Percentiles rank a stretch among this genome's conserved stretches.
Conservation (phyloP, 768 basidiomycete species). For the Tricholoma flavovirens region DNA sequence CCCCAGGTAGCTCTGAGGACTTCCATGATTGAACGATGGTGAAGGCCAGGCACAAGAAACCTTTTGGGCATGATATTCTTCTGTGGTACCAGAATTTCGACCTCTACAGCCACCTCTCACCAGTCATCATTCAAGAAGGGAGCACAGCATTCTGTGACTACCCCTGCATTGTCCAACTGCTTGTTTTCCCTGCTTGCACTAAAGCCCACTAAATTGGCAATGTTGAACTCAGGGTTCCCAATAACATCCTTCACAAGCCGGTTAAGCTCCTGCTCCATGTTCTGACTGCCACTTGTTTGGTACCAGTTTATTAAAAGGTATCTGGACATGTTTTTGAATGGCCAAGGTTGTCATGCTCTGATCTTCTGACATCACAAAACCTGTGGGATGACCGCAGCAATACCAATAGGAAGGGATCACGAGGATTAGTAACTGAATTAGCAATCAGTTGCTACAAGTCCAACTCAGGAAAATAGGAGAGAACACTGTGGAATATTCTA, state of each 20-base stretch:
- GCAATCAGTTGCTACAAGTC: too few relatives aligned
- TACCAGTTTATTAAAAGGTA: neutral
- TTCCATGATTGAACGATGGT: constrained; percentile 6
- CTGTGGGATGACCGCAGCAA: too few relatives aligned
- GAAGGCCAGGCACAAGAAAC: too few relatives aligned
- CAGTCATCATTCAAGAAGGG: neutral
- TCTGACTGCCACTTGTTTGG: neutral
- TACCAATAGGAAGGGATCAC: too few relatives aligned
- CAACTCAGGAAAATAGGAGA: too few relatives aligned
- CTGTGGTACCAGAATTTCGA: constrained; percentile 16
- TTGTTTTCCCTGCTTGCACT: constrained; percentile 15
- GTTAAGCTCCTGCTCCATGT: constrained; percentile 2
- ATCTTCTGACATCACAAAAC: too few relatives aligned
- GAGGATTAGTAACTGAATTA: too few relatives aligned
- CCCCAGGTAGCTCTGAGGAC: constrained; percentile 18
- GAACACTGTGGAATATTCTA: too few relatives aligned
- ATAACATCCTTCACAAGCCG: constrained; percentile 12
- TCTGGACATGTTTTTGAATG: neutral
- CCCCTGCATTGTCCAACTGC: constrained; percentile 3
- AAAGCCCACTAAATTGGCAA: constrained; percentile 10
- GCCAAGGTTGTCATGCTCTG: too few relatives aligned
- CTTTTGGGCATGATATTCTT: too few relatives aligned
- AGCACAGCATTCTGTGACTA: neutral
- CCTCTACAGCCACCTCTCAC: neutral
- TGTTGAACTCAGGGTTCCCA: constrained; percentile 12